phyloP scores from a whole-genome alignment of 2,329 filamentous ascomycete genomes.

The Mariannaea sp. region DNA sequence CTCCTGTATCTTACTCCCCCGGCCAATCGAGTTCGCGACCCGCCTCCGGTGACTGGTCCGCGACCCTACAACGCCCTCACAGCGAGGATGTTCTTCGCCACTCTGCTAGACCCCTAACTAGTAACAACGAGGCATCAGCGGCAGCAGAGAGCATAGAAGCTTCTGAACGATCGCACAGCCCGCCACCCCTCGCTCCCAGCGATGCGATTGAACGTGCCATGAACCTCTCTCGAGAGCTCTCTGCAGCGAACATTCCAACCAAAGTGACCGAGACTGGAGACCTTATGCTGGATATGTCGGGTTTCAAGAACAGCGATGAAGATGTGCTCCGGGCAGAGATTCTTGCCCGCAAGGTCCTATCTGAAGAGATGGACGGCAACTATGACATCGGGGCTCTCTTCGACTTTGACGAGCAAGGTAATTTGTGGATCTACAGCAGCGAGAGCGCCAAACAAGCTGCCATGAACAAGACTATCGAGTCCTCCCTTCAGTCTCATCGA shows the following conservation, averaged over 20 bases:
- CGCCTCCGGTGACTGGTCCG: slow-evolving; percentile 57
- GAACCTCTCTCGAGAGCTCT: slow-evolving; percentile 83
- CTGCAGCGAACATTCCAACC: slow-evolving; percentile 88
- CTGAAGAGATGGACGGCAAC: slow-evolving; percentile 90
- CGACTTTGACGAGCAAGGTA: slow-evolving; percentile 92
- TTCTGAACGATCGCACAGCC: slow-evolving; percentile 72
- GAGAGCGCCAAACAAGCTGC: slow-evolving; percentile 94
- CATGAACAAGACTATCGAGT: slow-evolving; percentile 65
- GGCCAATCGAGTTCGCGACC: slow-evolving; percentile 53
- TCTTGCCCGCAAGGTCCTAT: slow-evolving; percentile 88
- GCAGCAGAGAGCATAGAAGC: slow-evolving; percentile 44
- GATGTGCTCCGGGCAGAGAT: slow-evolving; percentile 90
- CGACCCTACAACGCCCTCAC: slow-evolving; percentile 49
- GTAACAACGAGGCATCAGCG: slow-evolving; percentile 45
- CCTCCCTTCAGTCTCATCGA: slow-evolving; percentile 51
- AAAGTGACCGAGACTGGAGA: slow-evolving; percentile 92
- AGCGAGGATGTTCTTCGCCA: slow-evolving; percentile 61
- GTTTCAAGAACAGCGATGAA: slow-evolving; percentile 92
- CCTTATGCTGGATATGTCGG: slow-evolving; percentile 97
- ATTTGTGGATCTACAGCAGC: slow-evolving; percentile 99
- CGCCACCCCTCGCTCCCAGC: slow-evolving; percentile 70
- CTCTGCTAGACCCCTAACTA: slow-evolving; percentile 47
- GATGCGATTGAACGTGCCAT: slow-evolving; percentile 85
- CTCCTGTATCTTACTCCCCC: slow-evolving; percentile 59
- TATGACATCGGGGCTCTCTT: slow-evolving; percentile 97